Evolutionary conservation across 805 yeast species (phyloP).

Genomic region (Blastobotrys chiropterorum): DNA sequence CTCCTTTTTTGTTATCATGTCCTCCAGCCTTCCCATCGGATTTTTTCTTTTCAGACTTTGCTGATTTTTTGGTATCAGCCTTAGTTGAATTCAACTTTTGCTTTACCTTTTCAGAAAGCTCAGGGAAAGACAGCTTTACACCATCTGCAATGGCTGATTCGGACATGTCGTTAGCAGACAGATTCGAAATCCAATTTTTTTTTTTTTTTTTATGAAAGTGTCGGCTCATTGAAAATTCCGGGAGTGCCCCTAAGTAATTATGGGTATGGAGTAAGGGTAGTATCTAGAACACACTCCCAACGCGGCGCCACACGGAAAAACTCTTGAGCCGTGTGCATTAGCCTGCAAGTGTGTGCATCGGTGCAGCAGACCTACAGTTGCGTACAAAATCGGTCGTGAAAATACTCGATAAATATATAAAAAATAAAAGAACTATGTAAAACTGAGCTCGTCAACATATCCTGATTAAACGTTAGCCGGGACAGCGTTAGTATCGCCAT

Average conservation of each 20-base stretch:
- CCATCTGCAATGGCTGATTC: constrained; percentile 1
- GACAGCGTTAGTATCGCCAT: not conserved
- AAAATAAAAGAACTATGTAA: too few species aligned
- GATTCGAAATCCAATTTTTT: not conserved
- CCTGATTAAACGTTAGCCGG: not conserved
- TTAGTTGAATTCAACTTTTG: constrained; percentile 7
- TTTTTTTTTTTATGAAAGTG: not conserved
- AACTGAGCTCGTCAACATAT: not conserved
- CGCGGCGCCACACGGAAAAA: not conserved
- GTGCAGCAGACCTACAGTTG: too few species aligned
- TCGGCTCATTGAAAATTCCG: not conserved
- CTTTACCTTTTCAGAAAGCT: constrained; percentile 16
- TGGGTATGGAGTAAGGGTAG: not conserved
- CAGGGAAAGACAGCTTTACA: constrained; percentile 9
- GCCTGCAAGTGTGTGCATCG: too few species aligned
- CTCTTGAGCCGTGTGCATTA: not conserved
- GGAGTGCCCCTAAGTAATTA: not conserved
- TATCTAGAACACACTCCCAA: too few species aligned
- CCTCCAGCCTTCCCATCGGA: constrained; percentile 13
- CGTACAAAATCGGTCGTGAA: too few species aligned
- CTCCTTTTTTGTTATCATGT: constrained; percentile 3
- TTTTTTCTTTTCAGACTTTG: constrained; percentile 8
- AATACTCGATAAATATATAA: too few species aligned
- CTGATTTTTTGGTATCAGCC: not conserved
- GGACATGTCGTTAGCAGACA: not conserved